phyloP scores from a whole-genome alignment of 2,329 filamentous ascomycete genomes.

The Aspergillus japonicus region DNA sequence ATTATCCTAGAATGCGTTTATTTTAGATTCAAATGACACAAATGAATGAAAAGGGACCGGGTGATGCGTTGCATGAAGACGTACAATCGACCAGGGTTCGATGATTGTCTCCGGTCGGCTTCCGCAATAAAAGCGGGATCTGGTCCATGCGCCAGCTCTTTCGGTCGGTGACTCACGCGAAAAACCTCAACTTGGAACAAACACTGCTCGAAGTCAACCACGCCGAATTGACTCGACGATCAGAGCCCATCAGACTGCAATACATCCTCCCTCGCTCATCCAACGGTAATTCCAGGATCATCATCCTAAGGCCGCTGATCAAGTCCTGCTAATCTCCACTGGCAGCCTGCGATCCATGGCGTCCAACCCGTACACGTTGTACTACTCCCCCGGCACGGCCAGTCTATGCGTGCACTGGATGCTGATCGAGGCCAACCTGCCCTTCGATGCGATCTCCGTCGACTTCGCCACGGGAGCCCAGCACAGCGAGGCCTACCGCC shows the following conservation, averaged over 20 bases:
- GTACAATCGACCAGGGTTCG: too few species aligned
- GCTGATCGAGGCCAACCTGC: not conserved
- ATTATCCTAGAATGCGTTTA: not conserved
- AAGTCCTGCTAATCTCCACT: not conserved
- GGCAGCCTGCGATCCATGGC: not conserved
- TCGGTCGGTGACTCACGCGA: too few species aligned
- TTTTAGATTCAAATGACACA: not conserved
- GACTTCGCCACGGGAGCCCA: not conserved
- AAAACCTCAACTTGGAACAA: too few species aligned
- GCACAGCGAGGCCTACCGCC: not conserved
- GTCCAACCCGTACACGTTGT: not conserved
- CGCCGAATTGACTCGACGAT: too few species aligned
- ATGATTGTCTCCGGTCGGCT: too few species aligned
- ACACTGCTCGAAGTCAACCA: too few species aligned
- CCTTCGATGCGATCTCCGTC: not conserved
- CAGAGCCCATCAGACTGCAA: too few species aligned
- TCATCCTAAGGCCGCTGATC: not conserved
- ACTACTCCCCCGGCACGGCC: not conserved
- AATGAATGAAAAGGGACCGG: not conserved
- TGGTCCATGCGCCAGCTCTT: too few species aligned
- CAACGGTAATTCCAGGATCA: not conserved
- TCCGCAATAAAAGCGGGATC: too few species aligned
- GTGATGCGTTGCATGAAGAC: too few species aligned
- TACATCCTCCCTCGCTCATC: not conserved
- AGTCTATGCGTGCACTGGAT: not conserved